Evolutionary conservation across 2,329 filamentous ascomycete species (phyloP).

Genomic region (Amauroascus niger): DNA sequence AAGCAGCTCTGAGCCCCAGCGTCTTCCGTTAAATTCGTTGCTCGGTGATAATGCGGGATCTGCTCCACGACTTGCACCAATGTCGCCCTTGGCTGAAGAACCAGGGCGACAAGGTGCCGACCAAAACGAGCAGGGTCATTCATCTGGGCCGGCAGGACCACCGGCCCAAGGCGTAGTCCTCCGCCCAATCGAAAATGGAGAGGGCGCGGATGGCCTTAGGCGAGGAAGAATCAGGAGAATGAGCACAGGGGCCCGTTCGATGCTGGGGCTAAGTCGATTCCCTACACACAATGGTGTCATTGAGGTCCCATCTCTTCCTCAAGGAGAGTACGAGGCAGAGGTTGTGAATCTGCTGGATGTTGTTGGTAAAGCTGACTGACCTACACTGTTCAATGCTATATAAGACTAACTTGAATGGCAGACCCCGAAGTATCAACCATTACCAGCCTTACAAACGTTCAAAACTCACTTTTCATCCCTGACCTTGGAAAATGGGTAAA

Average conservation of each 20-base stretch:
- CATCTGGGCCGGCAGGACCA: neutral
- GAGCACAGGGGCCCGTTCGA: slow-evolving; percentile 8
- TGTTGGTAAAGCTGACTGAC: slow-evolving; percentile 45
- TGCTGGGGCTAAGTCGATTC: slow-evolving; percentile 5
- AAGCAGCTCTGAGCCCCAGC: slow-evolving; percentile 35
- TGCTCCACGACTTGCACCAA: slow-evolving; percentile 19
- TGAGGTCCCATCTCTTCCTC: slow-evolving; percentile 19
- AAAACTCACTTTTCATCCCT: slow-evolving; percentile 80
- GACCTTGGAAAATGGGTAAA: slow-evolving; percentile 69
- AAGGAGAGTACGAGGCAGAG: slow-evolving; percentile 48
- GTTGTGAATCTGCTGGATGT: slow-evolving; percentile 61
- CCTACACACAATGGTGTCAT: slow-evolving; percentile 8
- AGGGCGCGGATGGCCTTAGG: neutral
- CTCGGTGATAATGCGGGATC: slow-evolving; percentile 19
- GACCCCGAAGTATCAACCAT: slow-evolving; percentile 76
- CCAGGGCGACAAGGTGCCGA: slow-evolving; percentile 19
- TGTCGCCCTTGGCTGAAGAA: slow-evolving; percentile 31
- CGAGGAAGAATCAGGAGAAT: slow-evolving; percentile 10
- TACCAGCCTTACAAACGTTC: slow-evolving; percentile 76
- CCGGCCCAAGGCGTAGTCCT: slow-evolving; percentile 2
- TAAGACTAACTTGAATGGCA: slow-evolving; percentile 28
- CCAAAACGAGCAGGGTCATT: neutral
- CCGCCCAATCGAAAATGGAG: slow-evolving; percentile 10
- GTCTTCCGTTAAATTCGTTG: slow-evolving; percentile 27
- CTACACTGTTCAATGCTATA: neutral